Percentiles rank a stretch among this genome's conserved stretches.
Evolutionary conservation across 2,329 filamentous ascomycete genomes (phyloP).

Genomic region (Arthroderma uncinatum): DNA sequence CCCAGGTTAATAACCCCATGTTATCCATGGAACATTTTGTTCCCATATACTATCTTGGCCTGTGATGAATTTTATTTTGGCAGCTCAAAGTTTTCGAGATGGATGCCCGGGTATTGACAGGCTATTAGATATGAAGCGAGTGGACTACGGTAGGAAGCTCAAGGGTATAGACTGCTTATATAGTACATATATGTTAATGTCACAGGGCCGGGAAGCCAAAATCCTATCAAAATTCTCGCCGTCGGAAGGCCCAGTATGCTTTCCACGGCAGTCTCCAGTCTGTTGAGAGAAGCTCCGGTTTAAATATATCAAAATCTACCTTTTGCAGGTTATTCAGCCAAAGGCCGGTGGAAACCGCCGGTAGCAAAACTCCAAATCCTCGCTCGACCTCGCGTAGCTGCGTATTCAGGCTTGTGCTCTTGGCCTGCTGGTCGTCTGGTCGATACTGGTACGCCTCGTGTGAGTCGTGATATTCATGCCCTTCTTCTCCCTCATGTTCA

Average conservation of each 20-base stretch:
- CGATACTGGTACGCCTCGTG: conserved; percentile 24
- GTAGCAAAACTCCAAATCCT: conserved; percentile 70
- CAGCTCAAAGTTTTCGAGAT: no score
- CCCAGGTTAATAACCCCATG: no score
- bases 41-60: no score
- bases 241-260: conserved; percentile 50
- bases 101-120: no score
- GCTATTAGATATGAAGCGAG: no score
- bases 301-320: conserved; percentile 72
- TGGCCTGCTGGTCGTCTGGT: conserved; percentile 29
- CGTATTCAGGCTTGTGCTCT: conserved; percentile 13
- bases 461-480: conserved; percentile 42
- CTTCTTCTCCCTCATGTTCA: conserved; percentile 71
- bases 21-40: no score
- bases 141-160: no score
- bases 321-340: conserved; percentile 71
- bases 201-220: background rate
- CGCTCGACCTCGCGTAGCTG: conserved; percentile 47
- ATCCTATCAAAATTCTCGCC: conserved; percentile 37
- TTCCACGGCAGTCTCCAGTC: conserved; percentile 85
- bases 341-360: conserved; percentile 62
- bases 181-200: conserved; percentile 3
- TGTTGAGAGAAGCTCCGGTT: conserved; percentile 49
- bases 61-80: no score
- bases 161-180: background rate